phyloP scores from a whole-genome alignment of 371 early-diverging fungal genomes.

The Rhizopus microsporus region DNA sequence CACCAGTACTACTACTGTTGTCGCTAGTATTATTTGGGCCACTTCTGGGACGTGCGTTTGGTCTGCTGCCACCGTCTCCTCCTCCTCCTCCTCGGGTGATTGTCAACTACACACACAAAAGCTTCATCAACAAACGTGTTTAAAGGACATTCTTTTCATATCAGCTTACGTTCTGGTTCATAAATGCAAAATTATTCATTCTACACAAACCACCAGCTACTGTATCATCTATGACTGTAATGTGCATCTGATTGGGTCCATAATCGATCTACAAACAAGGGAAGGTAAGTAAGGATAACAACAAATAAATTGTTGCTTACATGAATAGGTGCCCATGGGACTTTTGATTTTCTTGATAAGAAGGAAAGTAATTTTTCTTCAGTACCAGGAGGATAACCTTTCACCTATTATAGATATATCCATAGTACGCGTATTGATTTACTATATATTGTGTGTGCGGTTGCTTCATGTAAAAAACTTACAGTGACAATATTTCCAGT shows the following conservation, averaged over 20 bases:
- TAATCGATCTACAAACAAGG: slow-evolving; percentile 15
- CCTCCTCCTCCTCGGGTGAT: neutral
- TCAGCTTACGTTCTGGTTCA: slow-evolving; percentile 13
- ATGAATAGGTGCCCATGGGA: slow-evolving; percentile 36
- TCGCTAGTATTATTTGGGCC: neutral
- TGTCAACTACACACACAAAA: neutral
- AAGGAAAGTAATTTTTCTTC: slow-evolving; percentile 41
- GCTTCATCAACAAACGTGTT: neutral
- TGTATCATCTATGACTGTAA: slow-evolving; percentile 26
- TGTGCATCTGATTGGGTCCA: slow-evolving; percentile 19
- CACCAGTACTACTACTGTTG: neutral
- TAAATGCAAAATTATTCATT: slow-evolving; percentile 34
- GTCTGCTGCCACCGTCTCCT: neutral
- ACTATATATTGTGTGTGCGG: neutral
- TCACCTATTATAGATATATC: slow-evolving; percentile 22
- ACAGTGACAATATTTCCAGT: slow-evolving; percentile 21
- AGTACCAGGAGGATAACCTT: slow-evolving; percentile 34
- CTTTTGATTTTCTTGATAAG: slow-evolving; percentile 37
- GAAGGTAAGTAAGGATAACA: neutral
- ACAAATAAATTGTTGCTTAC: slow-evolving; percentile 21
- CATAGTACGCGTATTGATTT: neutral
- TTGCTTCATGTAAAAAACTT: slow-evolving; percentile 1
- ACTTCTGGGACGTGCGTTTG: slow-evolving; percentile 1
- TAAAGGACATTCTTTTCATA: neutral
- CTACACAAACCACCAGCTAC: slow-evolving; percentile 26